Evolutionary conservation across 2,329 filamentous ascomycete genomes (phyloP), one percentile per base, ranked within the genome.

Genomic region (Dactylella cylindrospora): DNA sequence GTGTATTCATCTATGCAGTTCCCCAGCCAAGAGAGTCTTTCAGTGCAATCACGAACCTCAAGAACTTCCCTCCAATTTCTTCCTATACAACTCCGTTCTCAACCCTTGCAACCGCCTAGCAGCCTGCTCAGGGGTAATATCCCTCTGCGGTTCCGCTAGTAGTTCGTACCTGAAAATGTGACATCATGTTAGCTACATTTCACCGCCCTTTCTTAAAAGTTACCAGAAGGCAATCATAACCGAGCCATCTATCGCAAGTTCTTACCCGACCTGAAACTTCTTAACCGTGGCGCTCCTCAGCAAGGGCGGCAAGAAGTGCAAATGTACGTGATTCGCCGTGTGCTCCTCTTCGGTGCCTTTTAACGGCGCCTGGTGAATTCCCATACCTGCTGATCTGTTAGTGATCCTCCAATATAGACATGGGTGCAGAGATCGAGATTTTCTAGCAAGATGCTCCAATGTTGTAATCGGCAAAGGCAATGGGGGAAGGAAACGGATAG

Each of bases 91-190:
- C 71, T 88, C 82, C 12, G 90, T 90, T 66, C 89, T 64, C 13
- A 68, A 90, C 55, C 79, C 78, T 66, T 86, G 81, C 60, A 98
- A 76, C 43, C 83, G 83, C 20, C 82, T 83, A 10, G 93, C 86
- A 1, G 93, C 93, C 75, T 97, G 93, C 74, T 98, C 93, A 0
- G 93, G 91, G 0, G 93, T 98, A 69, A 98, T 97, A 72, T 98
- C 93, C 59, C 93, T 82, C 74, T 98, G 93, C n/a, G 93, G 91
- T 75, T 98, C 93, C 1, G 88, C 93, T 82, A 98, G 83, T 75
- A 98, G 80, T 75, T 98, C 93, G 72, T 95, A 97, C 0, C 76
- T 77, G 65, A 22, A 23, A 32, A 25, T 8, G 29, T 35, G 28
- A n/a, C 6, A 39, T 68, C 57, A 67, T 45, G 25, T 66, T 59